Base-by-base conservation (phyloP, 345 rosid species). In the Crucihimalaya himalaica region DNA sequence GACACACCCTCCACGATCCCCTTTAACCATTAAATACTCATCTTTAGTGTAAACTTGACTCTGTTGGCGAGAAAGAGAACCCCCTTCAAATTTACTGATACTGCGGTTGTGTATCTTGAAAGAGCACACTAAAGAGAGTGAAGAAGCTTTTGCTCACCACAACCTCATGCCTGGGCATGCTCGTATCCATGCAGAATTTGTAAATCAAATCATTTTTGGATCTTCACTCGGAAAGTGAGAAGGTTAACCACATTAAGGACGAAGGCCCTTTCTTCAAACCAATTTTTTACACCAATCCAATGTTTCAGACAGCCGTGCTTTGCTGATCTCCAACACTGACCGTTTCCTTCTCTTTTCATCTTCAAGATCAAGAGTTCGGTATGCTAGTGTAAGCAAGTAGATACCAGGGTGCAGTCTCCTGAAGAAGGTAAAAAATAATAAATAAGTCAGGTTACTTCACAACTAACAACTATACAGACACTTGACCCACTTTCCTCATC, bases 351-450 rank as follows among this genome's bases (percentile, higher is more conserved):
- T 85, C 79, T 81, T 88, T 43, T 85, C 85, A 67, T 85, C 90
- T 88, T 94, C 97, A 74, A 94, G 83, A 83, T 94, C 99, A 52
- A 91, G 86, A 46, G 97, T 88, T 82, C 97, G 84, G 79, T 91
- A 94, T 16, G 96, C 99, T 64, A 91, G 84, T 51, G 92, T 86
- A 79, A 91, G 77, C 76, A 94, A 81, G 82, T 94, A 91, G 75
- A 94, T 81, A 11, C 95, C 92, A 13, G 98, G 97, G 80, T 94
- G 97, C 53, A 94, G 95, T 79, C 96, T 91, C 88, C 97, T 94
- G 88, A 55, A 77, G 66, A 82, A 47, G 63, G 31, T 8, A 71
- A 11, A 18, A 72, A 54, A 19, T 39, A 57, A 58, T 56, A 50
- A 21, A 64, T 54, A 56, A 72, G 55, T 65, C 23, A 4, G 15